Evolutionary conservation across 768 basidiomycete genomes (phyloP).

Genomic region (Russula emetica): DNA sequence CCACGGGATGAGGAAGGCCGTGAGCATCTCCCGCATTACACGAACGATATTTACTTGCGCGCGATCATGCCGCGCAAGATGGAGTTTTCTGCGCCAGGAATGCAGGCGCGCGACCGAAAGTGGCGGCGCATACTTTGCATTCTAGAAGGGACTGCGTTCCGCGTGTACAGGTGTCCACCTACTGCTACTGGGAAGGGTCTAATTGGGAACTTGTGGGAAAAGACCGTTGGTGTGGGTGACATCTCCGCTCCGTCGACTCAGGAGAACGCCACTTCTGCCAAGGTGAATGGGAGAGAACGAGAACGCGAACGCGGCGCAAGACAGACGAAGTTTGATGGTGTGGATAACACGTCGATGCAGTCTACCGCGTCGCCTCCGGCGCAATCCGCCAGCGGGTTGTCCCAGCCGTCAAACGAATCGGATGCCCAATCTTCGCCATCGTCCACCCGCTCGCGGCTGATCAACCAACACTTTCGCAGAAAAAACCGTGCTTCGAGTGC

Average conservation of each 20-base stretch:
- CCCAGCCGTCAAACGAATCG: not conserved
- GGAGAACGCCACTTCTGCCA: slow-evolving; percentile 30
- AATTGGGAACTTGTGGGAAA: slow-evolving; percentile 77
- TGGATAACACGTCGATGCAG: not conserved
- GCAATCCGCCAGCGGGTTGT: not conserved
- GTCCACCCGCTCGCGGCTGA: slow-evolving; percentile 15
- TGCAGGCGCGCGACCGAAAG: slow-evolving; percentile 85
- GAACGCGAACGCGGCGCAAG: slow-evolving; percentile 31
- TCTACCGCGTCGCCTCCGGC: not conserved
- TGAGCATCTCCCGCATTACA: slow-evolving; percentile 77
- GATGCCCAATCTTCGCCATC: not conserved
- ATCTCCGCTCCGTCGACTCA: slow-evolving; percentile 33
- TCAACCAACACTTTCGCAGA: slow-evolving; percentile 19
- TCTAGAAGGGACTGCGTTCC: slow-evolving; percentile 87
- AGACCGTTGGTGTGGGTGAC: slow-evolving; percentile 68
- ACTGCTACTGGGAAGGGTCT: slow-evolving; percentile 44
- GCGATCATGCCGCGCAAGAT: slow-evolving; percentile 86
- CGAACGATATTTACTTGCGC: slow-evolving; percentile 74
- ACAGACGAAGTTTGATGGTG: slow-evolving; percentile 8
- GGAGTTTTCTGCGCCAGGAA: slow-evolving; percentile 83
- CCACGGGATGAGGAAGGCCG: slow-evolving; percentile 78
- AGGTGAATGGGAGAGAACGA: slow-evolving; percentile 33
- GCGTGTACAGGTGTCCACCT: slow-evolving; percentile 58
- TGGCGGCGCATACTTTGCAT: slow-evolving; percentile 89
- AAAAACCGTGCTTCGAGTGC: not conserved